Conservation (phyloP, 495 filamentous ascomycete species). For the Sabuloglossum arenarium region DNA sequence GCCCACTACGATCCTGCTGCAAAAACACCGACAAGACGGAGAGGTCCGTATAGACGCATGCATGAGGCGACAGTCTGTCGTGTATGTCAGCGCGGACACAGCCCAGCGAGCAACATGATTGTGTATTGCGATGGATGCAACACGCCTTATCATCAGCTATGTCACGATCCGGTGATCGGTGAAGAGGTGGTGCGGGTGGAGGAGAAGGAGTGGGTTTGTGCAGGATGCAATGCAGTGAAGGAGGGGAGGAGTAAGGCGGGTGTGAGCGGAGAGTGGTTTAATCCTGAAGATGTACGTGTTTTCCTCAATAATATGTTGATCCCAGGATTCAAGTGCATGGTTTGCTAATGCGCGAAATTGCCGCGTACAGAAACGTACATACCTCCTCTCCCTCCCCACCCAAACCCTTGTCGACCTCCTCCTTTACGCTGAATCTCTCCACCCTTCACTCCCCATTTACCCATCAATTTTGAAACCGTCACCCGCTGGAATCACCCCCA, state of each 20-base stretch:
- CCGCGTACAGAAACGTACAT: slow-evolving; percentile 17
- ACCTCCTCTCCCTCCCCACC: slow-evolving; percentile 22
- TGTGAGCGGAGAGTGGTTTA: slow-evolving; percentile 25
- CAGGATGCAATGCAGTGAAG: slow-evolving; percentile 27
- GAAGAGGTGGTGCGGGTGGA: slow-evolving; percentile 44
- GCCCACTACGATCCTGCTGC: slow-evolving; percentile 41
- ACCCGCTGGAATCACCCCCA: not conserved
- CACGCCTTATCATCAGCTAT: slow-evolving; percentile 71
- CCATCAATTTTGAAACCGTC: slow-evolving; percentile 8
- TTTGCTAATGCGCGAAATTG: not conserved
- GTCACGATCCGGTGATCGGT: slow-evolving; percentile 66
- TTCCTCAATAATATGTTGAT: too few species aligned
- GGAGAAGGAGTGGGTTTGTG: slow-evolving; percentile 62
- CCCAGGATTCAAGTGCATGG: not conserved
- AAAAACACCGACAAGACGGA: slow-evolving; percentile 21
- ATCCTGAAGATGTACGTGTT: slow-evolving; percentile 19
- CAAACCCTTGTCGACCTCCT: slow-evolving; percentile 22
- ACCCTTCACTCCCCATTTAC: slow-evolving; percentile 22
- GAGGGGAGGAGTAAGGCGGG: not conserved
- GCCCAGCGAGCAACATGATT: slow-evolving; percentile 60
- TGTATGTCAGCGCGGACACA: slow-evolving; percentile 57
- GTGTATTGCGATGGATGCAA: slow-evolving; percentile 93
- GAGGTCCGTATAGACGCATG: slow-evolving; percentile 12
- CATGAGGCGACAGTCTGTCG: slow-evolving; percentile 37
- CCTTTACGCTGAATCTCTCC: slow-evolving; percentile 15